Percentiles rank a stretch among this genome's conserved stretches.
Conservation (phyloP, 495 filamentous ascomycete genomes). For the Hypoxylon cercidicola region DNA sequence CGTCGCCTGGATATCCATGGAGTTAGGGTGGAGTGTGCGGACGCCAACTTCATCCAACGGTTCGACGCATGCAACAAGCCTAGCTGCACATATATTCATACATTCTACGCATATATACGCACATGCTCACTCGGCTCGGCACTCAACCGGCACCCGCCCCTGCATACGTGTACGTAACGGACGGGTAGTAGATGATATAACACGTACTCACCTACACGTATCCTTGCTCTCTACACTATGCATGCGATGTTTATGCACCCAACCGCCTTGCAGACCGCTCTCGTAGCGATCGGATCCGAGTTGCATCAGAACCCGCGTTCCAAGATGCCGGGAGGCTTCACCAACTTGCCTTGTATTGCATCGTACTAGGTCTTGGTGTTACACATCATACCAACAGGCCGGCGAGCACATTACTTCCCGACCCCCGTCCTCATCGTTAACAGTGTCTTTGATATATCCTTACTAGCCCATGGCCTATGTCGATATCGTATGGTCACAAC, state of each 20-base stretch:
- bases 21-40: too few species aligned
- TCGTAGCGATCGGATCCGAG: slow-evolving; percentile 3
- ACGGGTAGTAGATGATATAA: neutral
- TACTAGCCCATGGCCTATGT: too few species aligned
- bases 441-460: too few species aligned
- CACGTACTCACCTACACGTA: neutral
- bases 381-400: too few species aligned
- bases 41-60: too few species aligned
- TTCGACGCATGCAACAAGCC: neutral
- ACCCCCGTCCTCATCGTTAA: too few species aligned
- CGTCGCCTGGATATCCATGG: too few species aligned
- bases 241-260: neutral
- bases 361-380: too few species aligned
- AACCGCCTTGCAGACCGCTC: slow-evolving; percentile 11
- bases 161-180: slow-evolving; percentile 16
- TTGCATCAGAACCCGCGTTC: neutral
- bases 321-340: slow-evolving; percentile 9
- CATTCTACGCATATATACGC: too few species aligned
- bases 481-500: too few species aligned
- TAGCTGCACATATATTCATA: too few species aligned
- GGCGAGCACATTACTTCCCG: too few species aligned
- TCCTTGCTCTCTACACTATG: neutral
- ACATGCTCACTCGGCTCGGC: neutral
- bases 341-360: neutral
- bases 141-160: slow-evolving; percentile 8